Conservation (phyloP, 768 basidiomycete genomes). For the Suillus brevipes region DNA sequence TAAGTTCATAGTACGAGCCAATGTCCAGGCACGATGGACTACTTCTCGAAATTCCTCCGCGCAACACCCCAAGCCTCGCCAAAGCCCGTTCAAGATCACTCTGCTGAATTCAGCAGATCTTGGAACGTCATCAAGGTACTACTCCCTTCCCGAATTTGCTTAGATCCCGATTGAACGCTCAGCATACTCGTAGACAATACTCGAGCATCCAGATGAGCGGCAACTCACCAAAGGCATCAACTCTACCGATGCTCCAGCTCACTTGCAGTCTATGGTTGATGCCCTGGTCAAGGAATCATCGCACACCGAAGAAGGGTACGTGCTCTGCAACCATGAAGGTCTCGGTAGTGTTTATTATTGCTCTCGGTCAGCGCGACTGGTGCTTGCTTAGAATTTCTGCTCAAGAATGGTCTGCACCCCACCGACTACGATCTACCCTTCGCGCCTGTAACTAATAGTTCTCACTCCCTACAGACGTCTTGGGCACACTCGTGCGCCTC, state of each 20-base stretch:
- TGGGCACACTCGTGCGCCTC: conserved; percentile 81
- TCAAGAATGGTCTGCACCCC: conserved; percentile 71
- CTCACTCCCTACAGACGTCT: conserved; percentile 55
- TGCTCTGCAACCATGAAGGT: conserved; percentile 18
- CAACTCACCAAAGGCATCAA: conserved; percentile 80
- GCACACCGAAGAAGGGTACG: conserved; percentile 84
- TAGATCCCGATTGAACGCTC: conserved; percentile 11
- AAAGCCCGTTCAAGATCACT: conserved; percentile 62
- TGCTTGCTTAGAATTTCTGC: conserved; percentile 84
- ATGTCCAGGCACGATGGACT: conserved; percentile 56
- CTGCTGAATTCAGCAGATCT: conserved; percentile 71
- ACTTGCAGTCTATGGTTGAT: conserved; percentile 80
- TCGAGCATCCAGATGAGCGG: conserved; percentile 87
- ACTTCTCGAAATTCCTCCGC: conserved; percentile 79
- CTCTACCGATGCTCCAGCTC: conserved; percentile 77
- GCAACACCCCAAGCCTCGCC: conserved; percentile 41
- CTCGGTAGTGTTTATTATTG: conserved; percentile 11
- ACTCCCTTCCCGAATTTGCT: conserved; percentile 4
- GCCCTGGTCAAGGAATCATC: conserved; percentile 84
- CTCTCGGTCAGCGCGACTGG: conserved; percentile 68
- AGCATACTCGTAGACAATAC: conserved; percentile 57
- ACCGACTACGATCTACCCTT: neutral
- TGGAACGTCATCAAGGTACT: conserved; percentile 74
- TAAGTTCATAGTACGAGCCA: neutral
- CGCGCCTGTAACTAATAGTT: conserved; percentile 1